Conservation (phyloP, 306 rosid species). For the Ochetophila trinervis region DNA sequence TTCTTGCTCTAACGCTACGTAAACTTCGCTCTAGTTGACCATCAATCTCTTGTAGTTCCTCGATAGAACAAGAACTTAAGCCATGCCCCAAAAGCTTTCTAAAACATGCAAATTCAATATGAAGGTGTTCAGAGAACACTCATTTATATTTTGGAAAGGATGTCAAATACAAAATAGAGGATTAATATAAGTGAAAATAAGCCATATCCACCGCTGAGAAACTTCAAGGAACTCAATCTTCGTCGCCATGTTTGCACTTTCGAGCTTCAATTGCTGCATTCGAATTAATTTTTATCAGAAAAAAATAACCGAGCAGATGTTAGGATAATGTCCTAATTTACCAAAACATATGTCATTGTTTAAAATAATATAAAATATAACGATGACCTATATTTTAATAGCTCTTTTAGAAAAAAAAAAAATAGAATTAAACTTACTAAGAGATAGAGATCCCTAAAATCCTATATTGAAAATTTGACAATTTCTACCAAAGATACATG, state of each 20-base stretch:
- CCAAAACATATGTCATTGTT: background rate
- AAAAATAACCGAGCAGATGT: background rate
- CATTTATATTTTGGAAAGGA: background rate
- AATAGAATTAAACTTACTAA: too few species aligned
- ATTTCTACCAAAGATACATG: too few species aligned
- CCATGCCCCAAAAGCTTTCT: conserved; percentile 62
- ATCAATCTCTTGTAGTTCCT: conserved; percentile 45
- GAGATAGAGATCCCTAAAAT: too few species aligned
- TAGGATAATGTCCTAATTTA: background rate
- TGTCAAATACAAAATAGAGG: background rate
- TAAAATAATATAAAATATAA: too few species aligned
- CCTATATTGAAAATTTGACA: too few species aligned
- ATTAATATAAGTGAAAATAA: conserved; percentile 2
- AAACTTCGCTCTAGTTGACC: conserved; percentile 47
- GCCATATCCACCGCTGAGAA: conserved; percentile 42
- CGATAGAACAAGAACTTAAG: conserved; percentile 38
- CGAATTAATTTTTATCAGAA: background rate
- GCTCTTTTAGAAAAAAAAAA: too few species aligned
- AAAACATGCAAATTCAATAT: conserved; percentile 9
- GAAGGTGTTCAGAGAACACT: background rate
- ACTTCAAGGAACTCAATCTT: conserved; percentile 52
- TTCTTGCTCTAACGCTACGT: conserved; percentile 36
- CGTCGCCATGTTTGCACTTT: conserved; percentile 35
- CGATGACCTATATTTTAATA: too few species aligned
- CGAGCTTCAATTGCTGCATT: conserved; percentile 55